Conservation (phyloP, 306 rosid genomes). For the Castanospermum australe region DNA sequence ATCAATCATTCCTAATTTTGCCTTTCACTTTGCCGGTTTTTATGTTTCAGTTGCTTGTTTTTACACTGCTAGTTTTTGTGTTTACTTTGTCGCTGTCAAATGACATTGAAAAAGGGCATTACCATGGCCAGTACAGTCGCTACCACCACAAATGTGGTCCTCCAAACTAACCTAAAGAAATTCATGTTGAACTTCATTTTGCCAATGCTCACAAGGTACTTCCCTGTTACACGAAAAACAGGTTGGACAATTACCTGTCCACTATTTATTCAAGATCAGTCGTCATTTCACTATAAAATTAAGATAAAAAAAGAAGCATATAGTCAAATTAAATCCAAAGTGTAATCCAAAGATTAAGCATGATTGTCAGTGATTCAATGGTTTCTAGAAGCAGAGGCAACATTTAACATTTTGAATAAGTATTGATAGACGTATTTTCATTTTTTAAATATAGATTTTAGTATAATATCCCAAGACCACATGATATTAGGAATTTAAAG, state of each 20-base stretch:
- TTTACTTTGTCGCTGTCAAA: no score
- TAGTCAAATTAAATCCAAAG: neutral
- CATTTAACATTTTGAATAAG: neutral
- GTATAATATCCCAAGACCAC: neutral
- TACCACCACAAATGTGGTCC: slow-evolving; percentile 38
- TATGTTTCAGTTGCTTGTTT: no score
- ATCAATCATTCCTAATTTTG: no score
- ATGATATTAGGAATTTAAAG: neutral
- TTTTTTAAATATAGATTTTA: neutral
- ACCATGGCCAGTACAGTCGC: slow-evolving; percentile 44
- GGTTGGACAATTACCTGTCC: slow-evolving; percentile 52
- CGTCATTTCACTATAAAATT: neutral
- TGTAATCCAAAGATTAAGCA: neutral
- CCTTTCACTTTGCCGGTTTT: no score
- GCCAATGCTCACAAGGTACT: slow-evolving; percentile 27
- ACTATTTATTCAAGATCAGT: neutral
- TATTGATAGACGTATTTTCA: neutral
- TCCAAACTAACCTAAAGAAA: slow-evolving; percentile 56
- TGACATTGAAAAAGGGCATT: slow-evolving; percentile 55
- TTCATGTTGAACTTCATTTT: slow-evolving; percentile 31
- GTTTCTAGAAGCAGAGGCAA: neutral
- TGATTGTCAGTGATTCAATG: neutral
- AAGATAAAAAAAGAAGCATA: neutral
- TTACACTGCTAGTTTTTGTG: no score
- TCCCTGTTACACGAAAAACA: slow-evolving; percentile 34